Base-by-base conservation (phyloP, 2,329 filamentous ascomycete species). In the Xylariaceae sp. region DNA sequence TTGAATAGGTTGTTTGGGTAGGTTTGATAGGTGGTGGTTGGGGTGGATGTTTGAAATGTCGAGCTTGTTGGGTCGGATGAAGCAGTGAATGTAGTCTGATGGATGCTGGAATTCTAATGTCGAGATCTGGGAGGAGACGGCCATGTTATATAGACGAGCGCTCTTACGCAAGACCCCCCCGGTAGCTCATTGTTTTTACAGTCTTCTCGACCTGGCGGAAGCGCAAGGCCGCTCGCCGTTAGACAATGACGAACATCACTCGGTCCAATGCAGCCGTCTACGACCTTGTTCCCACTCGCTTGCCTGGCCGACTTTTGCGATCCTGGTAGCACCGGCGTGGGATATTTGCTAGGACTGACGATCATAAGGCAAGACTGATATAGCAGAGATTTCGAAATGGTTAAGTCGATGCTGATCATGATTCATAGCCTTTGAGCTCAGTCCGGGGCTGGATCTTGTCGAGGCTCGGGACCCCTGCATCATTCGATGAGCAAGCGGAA, bases 81-180 rank as follows among this genome's bases (percentile, higher is more conserved):
- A 30, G 46, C 45, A 30, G 46, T 44, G 16, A 30, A 31, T 37
- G 28, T 43, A 34, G 13, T 34, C 11, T 34, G 38, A 26, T 42
- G 26, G 34, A 44, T 37, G 37, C 19, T 12, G 16, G 16, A 6
- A 38, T 18, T 34, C 35, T 24, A 22, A n/a, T 12, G 24, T 37
- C 19, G 24, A 43, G 26, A 16, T 36, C 11, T 9, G 3, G 42
- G 39, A 41, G 41, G 39, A 44, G 19, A 30, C 31, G 11, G 11
- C n/a, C 18, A 37, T 34, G 22, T 38, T 49, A 49, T 51, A 51
- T 51, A 51, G 24, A 41, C 30, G 1, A 42, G 9, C 9, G 28
- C n/a, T n/a, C n/a, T n/a, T n/a, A n/a, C n/a, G n/a, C n/a, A n/a
- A n/a, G n/a, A n/a, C n/a, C n/a, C n/a, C n/a, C n/a, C n/a, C n/a